These are phyloP conservation scores for Lindgomyces ingoldianus DNA, from an alignment of 495 filamentous ascomycete genomes.

Conservation along the genomic window DNA sequence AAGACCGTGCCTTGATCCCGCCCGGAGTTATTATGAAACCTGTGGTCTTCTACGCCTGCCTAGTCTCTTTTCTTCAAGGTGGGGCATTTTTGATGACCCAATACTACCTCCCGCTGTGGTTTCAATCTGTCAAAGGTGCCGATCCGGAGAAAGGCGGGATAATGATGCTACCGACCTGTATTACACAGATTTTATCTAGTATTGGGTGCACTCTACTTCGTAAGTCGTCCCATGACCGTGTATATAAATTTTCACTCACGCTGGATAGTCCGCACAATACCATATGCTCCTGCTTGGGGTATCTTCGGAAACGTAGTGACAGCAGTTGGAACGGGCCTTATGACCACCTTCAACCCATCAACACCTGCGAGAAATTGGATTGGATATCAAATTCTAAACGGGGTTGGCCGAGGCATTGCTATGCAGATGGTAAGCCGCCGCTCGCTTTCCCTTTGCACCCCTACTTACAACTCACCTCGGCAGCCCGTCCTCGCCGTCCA, in stretches of 20 bases:
- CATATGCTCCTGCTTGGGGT: slow-evolving; percentile 8
- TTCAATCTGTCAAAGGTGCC: slow-evolving; percentile 43
- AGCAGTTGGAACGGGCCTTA: slow-evolving; percentile 41
- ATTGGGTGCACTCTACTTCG: slow-evolving; percentile 3
- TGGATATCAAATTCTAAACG: slow-evolving; percentile 45
- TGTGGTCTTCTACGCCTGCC: neutral
- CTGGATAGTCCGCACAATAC: neutral
- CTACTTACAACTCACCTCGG: neutral
- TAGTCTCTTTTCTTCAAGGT: neutral
- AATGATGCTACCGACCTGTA: slow-evolving; percentile 28
- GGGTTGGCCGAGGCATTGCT: slow-evolving; percentile 35
- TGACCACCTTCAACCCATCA: slow-evolving; percentile 37
- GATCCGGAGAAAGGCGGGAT: slow-evolving; percentile 37
- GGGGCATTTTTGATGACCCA: slow-evolving; percentile 13
- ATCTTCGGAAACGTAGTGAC: slow-evolving; percentile 25
- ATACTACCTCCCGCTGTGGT: slow-evolving; percentile 46
- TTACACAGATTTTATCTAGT: slow-evolving; percentile 1
- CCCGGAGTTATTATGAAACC: slow-evolving; percentile 31
- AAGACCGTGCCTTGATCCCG: slow-evolving; percentile 56
- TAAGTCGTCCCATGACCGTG: neutral
- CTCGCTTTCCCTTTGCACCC: neutral
- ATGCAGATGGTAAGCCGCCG: slow-evolving; percentile 12
- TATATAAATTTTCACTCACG: neutral
- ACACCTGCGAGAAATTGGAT: slow-evolving; percentile 38
- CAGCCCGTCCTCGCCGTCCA: slow-evolving; percentile 25